Evolutionary conservation across 345 rosid genomes (phyloP).

Genomic region (Anacardium occidentale): DNA sequence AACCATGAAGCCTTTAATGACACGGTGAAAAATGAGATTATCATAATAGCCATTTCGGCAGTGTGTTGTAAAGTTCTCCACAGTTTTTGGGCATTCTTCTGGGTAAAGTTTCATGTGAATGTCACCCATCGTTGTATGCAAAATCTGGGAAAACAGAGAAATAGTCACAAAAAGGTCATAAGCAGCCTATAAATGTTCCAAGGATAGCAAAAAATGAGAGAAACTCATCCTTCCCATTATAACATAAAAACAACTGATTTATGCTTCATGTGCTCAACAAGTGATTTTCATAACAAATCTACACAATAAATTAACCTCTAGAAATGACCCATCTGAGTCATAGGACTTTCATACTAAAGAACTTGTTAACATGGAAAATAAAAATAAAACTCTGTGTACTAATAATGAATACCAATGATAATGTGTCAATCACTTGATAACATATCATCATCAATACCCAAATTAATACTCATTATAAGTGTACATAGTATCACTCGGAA

Average conservation of each 20-base stretch:
- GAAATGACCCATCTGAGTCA: background rate
- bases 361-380: background rate
- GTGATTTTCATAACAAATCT: background rate
- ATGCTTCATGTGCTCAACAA: background rate
- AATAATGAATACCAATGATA: too few species aligned
- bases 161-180: background rate
- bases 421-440: too few species aligned
- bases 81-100: constrained; percentile 98
- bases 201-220: background rate
- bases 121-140: constrained; percentile 95
- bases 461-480: too few species aligned
- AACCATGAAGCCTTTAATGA: constrained; percentile 96
- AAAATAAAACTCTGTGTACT: background rate
- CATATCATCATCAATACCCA: too few species aligned
- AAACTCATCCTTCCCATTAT: background rate
- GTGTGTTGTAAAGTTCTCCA: constrained; percentile 96
- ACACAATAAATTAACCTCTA: background rate
- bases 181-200: background rate
- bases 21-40: constrained; percentile 92
- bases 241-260: background rate
- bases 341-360: background rate
- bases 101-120: constrained; percentile 89
- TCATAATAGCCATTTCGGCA: constrained; percentile 95
- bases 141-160: constrained; percentile 43
- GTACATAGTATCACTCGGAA: too few species aligned